Conservation (phyloP, 371 early-diverging fungal genomes). For the Capniomyces stellatus region DNA sequence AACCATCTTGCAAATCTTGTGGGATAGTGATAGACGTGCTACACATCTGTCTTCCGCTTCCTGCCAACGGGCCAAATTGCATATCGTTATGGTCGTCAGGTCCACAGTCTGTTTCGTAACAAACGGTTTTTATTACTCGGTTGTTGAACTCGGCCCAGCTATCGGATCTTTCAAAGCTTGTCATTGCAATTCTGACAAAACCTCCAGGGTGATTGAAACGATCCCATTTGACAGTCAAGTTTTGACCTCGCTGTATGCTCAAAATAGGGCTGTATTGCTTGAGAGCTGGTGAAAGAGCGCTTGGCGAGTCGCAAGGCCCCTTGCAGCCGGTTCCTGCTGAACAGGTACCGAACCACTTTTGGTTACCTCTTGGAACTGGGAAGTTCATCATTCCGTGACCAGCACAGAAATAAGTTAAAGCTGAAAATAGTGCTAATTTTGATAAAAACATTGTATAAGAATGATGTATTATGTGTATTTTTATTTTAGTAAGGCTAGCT, state of each 20-base stretch:
- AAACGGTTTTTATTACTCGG: constrained; percentile 28
- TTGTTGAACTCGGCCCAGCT: constrained; percentile 29
- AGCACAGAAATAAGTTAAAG: constrained; percentile 17
- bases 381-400: constrained; percentile 17
- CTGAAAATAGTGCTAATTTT: too few species aligned
- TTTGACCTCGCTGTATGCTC: constrained; percentile 30
- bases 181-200: constrained; percentile 35
- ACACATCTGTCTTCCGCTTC: constrained; percentile 25
- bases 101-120: constrained; percentile 36
- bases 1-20: constrained; percentile 28
- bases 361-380: constrained; percentile 26
- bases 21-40: constrained; percentile 30
- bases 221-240: constrained; percentile 28
- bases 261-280: constrained; percentile 22
- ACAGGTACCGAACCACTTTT: constrained; percentile 33
- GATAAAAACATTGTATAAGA: too few species aligned
- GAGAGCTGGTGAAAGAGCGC: constrained; percentile 21
- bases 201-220: constrained; percentile 43
- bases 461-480: too few species aligned
- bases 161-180: constrained; percentile 33
- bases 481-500: too few species aligned
- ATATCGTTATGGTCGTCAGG: constrained; percentile 19
- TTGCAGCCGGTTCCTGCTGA: constrained; percentile 32
- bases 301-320: constrained; percentile 33
- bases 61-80: constrained; percentile 24